Percentiles rank a stretch among this genome's conserved stretches.
These are phyloP conservation scores for Drechmeria coniospora DNA, from an alignment of 2,329 filamentous ascomycete genomes.

Conservation along the genomic window DNA sequence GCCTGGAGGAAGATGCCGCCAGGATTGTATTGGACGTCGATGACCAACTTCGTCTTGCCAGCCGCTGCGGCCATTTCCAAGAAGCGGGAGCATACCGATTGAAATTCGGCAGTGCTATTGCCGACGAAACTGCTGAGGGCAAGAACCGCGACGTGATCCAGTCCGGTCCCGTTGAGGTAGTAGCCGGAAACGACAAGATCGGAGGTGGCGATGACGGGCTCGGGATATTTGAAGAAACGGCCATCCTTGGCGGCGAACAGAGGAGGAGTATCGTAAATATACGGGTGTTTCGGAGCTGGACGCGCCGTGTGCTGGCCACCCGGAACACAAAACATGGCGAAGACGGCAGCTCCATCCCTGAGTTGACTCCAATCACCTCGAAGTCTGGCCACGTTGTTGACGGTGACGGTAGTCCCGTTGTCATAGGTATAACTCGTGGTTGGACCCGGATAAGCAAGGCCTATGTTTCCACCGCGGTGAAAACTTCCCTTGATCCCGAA, in stretches of 20 bases:
- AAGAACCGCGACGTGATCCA: constrained; percentile 18
- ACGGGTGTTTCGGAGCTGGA: not conserved
- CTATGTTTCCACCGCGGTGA: constrained; percentile 14
- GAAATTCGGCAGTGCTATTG: constrained; percentile 16
- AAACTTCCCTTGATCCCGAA: constrained; percentile 14
- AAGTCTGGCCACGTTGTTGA: constrained; percentile 16
- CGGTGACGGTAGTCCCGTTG: constrained; percentile 14
- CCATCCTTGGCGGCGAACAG: not conserved
- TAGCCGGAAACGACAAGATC: constrained; percentile 13
- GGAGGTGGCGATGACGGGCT: constrained; percentile 12
- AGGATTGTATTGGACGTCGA: no score
- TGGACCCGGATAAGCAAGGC: constrained; percentile 14
- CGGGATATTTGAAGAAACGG: constrained; percentile 12
- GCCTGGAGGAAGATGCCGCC: no score
- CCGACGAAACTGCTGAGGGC: constrained; percentile 11
- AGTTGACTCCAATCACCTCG: constrained; percentile 13
- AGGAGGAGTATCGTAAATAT: no score
- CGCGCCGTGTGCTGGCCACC: constrained; percentile 1
- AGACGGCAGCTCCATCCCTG: constrained; percentile 17
- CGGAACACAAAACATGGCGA: constrained; percentile 16
- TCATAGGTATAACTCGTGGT: constrained; percentile 20
- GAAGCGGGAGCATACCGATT: constrained; percentile 17
- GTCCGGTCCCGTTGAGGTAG: constrained; percentile 18
- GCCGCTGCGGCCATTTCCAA: constrained; percentile 20
- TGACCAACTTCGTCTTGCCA: no score